phyloP scores from a whole-genome alignment of 2,329 filamentous ascomycete species.

The Sclerotinia spermophila region DNA sequence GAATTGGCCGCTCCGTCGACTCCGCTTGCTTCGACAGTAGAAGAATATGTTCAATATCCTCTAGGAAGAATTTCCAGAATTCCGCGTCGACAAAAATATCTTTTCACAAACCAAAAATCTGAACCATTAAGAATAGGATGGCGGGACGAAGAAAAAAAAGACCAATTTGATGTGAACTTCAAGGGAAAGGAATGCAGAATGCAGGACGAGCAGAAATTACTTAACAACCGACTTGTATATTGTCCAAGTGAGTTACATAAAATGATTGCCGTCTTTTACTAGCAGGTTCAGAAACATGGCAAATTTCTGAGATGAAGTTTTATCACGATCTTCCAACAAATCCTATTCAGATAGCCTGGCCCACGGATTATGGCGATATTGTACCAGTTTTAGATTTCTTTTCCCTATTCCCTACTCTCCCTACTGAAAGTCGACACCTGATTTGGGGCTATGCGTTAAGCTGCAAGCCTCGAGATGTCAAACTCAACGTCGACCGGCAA shows the following conservation, averaged over 20 bases:
- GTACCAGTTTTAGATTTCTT: not conserved
- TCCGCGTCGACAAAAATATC: not conserved
- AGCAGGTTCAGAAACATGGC: not conserved
- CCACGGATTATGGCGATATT: not conserved
- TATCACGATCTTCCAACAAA: not conserved
- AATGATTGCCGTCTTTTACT: not conserved
- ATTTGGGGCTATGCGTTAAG: not conserved
- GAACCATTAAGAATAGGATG: not conserved
- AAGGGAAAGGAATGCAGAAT: not conserved
- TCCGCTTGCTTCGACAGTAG: not conserved
- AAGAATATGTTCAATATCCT: not conserved
- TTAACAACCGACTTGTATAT: not conserved
- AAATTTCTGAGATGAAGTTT: not conserved
- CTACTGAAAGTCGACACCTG: not conserved
- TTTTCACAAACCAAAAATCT: not conserved
- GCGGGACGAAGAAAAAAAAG: not conserved
- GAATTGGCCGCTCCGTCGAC: not conserved
- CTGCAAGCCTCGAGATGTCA: not conserved
- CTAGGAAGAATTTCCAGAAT: not conserved
- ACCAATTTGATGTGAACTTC: not conserved
- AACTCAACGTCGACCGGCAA: not conserved
- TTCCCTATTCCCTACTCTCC: not conserved
- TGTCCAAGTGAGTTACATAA: not conserved
- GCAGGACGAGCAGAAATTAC: not conserved
- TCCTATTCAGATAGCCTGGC: not conserved